Percentiles rank a stretch among this genome's conserved stretches.
These are phyloP conservation scores for Biscogniauxia sp. DNA, from an alignment of 2,329 filamentous ascomycete genomes.

Conservation along the genomic window DNA sequence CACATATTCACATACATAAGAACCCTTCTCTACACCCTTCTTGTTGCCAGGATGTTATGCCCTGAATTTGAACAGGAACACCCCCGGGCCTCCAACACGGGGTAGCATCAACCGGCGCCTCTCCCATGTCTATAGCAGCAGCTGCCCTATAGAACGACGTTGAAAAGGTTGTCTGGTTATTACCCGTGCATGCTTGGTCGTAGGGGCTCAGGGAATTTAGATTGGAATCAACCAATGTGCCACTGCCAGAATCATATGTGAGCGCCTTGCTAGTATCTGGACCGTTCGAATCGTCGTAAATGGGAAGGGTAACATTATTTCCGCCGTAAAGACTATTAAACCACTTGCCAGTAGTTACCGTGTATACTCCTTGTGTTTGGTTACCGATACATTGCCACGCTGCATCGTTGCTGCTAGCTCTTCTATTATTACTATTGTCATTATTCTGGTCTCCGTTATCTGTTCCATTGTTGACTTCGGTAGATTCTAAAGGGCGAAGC, in stretches of 20 bases:
- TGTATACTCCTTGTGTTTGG: conserved; percentile 39
- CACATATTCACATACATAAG: conserved; percentile 34
- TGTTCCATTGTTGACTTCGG: neutral
- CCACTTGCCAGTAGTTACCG: conserved; percentile 40
- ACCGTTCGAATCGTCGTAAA: conserved; percentile 37
- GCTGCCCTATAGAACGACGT: conserved; percentile 39
- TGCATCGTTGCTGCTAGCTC: conserved; percentile 18
- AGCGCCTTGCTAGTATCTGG: conserved; percentile 32
- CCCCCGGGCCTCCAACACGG: conserved; percentile 41
- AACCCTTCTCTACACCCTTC: conserved; percentile 42
- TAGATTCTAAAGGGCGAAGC: neutral
- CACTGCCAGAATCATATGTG: conserved; percentile 26
- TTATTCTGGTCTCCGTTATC: too few species aligned
- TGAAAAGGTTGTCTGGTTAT: conserved; percentile 41
- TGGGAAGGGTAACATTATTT: conserved; percentile 23
- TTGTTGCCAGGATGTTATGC: conserved; percentile 34
- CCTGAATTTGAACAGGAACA: conserved; percentile 40
- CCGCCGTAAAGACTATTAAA: conserved; percentile 33
- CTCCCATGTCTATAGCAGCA: conserved; percentile 20
- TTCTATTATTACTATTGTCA: too few species aligned
- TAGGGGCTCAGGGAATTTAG: conserved; percentile 31
- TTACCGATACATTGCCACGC: conserved; percentile 47
- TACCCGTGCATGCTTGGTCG: conserved; percentile 41
- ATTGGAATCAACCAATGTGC: conserved; percentile 28
- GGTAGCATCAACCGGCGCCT: conserved; percentile 36